Evolutionary conservation across 768 basidiomycete genomes (phyloP), one percentile per base, ranked within the genome.

Genomic region (Tephrocybe sp.): DNA sequence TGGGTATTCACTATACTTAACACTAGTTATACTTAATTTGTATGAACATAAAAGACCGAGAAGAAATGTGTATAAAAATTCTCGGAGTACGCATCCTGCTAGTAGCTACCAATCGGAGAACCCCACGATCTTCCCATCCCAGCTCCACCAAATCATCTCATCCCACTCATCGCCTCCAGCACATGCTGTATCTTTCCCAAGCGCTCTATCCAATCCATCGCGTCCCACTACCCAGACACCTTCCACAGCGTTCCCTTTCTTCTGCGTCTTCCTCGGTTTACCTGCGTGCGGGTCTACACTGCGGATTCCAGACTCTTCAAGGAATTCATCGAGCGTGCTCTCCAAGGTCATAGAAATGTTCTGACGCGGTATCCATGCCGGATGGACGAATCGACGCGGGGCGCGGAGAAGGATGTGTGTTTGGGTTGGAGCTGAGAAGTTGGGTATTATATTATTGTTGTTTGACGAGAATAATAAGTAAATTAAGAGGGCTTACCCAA

Each of bases 111-210:
- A 80, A 28, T 79, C 78, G 21, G 70, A 64, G 54, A 82, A 76
- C 2, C 80, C 80, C 11, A 70, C 68, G 44, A 82, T 60, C 53
- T 76, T 78, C 1, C 79, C 79, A 60, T 82, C 77, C 80, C 80
- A 82, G 46, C 70, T 78, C 80, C 80, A 82, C 80, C 80, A 82
- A 37, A 82, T 80, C 77, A 80, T 74, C 49, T 82, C 79, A 34
- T 70, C 64, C 37, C 62, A 64, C 48, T 76, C 74, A 7, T 69
- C 69, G 27, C 65, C 63, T 1, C 53, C 48, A 12, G 31, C 49
- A 25, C 22, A 22, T 30, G 44, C 39, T 21, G 30, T 16, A 5
- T 49, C 54, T 21, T 58, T 60, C 1, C 56, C 50, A 40, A 46
- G 26, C 28, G 15, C 4, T 7, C 18, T 44, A 2, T 62, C 37